Conservation (phyloP, 2,329 filamentous ascomycete species). For the Penicillium sp. region DNA sequence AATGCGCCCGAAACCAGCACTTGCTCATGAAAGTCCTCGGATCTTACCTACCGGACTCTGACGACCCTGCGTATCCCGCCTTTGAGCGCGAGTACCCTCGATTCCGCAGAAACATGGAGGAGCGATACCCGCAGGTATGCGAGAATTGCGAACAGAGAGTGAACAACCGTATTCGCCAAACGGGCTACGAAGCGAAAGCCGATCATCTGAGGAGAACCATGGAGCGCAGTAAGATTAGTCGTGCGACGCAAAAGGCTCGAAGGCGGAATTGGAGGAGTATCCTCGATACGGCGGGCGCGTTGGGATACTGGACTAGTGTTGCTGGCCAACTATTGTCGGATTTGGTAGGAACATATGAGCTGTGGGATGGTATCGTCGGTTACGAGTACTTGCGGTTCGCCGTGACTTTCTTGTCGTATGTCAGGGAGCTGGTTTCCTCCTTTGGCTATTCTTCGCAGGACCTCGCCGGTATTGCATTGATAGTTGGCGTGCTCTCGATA, state of each 20-base stretch:
- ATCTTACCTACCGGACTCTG: conserved; percentile 67
- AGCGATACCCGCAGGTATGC: conserved; percentile 86
- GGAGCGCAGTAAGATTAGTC: conserved; percentile 52
- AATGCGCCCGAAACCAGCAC: conserved; percentile 84
- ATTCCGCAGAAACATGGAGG: conserved; percentile 70
- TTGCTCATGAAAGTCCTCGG: conserved; percentile 71
- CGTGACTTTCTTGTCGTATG: conserved; percentile 21
- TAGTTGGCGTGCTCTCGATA: conserved; percentile 40
- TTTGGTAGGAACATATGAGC: conserved; percentile 29
- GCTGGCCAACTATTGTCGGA: conserved; percentile 43
- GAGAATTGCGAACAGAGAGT: conserved; percentile 72
- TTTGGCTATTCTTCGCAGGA: conserved; percentile 25
- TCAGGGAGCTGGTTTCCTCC: conserved; percentile 14
- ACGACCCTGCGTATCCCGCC: conserved; percentile 64
- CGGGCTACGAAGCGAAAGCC: conserved; percentile 78
- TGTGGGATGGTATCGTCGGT: conserved; percentile 15
- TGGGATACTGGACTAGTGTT: conserved; percentile 42
- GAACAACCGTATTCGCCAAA: conserved; percentile 62
- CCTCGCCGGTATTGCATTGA: conserved; percentile 33
- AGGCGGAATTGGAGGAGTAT: conserved; percentile 43
- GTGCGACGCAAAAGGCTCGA: conserved; percentile 28
- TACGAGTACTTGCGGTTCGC: conserved; percentile 14
- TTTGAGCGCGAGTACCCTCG: conserved; percentile 66
- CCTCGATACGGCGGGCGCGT: conserved; percentile 39
- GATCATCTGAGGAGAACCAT: conserved; percentile 73